phyloP scores from a whole-genome alignment of 2,329 filamentous ascomycete genomes.

The Penicillium vulpinum region DNA sequence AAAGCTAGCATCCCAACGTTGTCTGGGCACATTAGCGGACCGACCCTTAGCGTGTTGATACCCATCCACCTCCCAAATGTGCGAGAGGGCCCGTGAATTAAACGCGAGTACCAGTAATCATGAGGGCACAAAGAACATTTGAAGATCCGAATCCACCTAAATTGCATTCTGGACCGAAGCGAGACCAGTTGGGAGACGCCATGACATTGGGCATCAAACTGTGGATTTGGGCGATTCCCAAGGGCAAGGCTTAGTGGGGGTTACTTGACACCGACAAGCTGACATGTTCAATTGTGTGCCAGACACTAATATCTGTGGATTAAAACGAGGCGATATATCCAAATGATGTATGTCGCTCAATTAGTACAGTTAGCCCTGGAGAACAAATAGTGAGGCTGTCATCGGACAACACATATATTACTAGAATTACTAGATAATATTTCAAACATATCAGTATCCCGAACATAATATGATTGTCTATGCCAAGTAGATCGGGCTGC shows the following conservation, averaged over 20 bases:
- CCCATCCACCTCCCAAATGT: constrained; percentile 19
- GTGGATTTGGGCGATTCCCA: constrained; percentile 20
- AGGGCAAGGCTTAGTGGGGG: constrained; percentile 13
- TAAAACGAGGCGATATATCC: background rate
- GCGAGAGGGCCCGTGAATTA: constrained; percentile 16
- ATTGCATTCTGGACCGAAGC: constrained; percentile 24
- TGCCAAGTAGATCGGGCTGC: background rate
- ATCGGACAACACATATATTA: constrained; percentile 5
- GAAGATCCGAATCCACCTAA: constrained; percentile 16
- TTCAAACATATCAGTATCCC: background rate
- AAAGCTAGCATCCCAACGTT: constrained; percentile 11
- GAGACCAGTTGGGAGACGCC: constrained; percentile 24
- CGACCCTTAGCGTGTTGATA: constrained; percentile 28
- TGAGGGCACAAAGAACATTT: constrained; percentile 6
- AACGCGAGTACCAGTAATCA: background rate
- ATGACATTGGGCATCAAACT: constrained; percentile 29
- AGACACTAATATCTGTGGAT: constrained; percentile 6
- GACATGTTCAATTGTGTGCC: constrained; percentile 24
- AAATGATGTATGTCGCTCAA: constrained; percentile 2
- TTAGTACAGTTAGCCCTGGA: background rate
- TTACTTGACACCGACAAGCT: constrained; percentile 16
- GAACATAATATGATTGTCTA: constrained; percentile 6
- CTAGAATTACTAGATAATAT: constrained; percentile 1
- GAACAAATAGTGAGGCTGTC: constrained; percentile 13
- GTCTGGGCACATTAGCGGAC: constrained; percentile 19